Conservation (phyloP, 1,139 yeast species). For the Torulaspora pretoriensis region DNA sequence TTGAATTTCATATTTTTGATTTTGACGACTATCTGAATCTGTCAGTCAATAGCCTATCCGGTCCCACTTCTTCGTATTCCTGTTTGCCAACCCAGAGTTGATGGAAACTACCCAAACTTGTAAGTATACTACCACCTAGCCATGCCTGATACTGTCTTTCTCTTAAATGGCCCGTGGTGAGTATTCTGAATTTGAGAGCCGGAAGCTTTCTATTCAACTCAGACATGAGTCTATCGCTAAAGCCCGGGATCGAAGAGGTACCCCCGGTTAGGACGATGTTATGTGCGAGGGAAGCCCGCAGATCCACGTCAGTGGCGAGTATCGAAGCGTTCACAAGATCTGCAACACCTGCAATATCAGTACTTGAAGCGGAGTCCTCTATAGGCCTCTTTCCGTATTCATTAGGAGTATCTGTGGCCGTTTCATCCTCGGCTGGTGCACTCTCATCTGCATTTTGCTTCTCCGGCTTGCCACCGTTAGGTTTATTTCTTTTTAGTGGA, state of each 20-base stretch:
- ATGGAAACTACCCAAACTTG: conserved; percentile 93
- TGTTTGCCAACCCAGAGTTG: conserved; percentile 92
- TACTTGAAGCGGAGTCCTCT: conserved; percentile 22
- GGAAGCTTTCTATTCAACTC: conserved; percentile 76
- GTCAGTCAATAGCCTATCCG: conserved; percentile 68
- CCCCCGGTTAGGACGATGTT: conserved; percentile 93
- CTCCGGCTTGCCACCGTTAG: conserved; percentile 31
- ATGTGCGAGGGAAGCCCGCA: conserved; percentile 85
- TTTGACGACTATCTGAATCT: conserved; percentile 53
- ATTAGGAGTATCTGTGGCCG: conserved; percentile 26
- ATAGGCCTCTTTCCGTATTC: conserved; percentile 34
- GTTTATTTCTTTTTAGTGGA: conserved; percentile 57
- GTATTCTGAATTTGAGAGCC: conserved; percentile 85
- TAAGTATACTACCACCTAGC: conserved; percentile 92
- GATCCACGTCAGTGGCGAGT: conserved; percentile 75
- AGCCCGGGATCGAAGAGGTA: conserved; percentile 77
- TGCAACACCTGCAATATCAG: conserved; percentile 51
- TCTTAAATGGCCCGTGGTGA: conserved; percentile 77
- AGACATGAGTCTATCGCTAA: conserved; percentile 72
- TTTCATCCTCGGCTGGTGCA: conserved; percentile 32
- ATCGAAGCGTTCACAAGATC: conserved; percentile 68
- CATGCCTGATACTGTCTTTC: conserved; percentile 87
- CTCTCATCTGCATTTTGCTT: conserved; percentile 30
- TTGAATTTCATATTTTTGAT: conserved; percentile 4
- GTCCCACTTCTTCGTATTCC: conserved; percentile 90